A percentile compares a stretch with the other conserved stretches of the same genome.
Conservation (phyloP, 2,329 filamentous ascomycete genomes). For the Chalara sp. region DNA sequence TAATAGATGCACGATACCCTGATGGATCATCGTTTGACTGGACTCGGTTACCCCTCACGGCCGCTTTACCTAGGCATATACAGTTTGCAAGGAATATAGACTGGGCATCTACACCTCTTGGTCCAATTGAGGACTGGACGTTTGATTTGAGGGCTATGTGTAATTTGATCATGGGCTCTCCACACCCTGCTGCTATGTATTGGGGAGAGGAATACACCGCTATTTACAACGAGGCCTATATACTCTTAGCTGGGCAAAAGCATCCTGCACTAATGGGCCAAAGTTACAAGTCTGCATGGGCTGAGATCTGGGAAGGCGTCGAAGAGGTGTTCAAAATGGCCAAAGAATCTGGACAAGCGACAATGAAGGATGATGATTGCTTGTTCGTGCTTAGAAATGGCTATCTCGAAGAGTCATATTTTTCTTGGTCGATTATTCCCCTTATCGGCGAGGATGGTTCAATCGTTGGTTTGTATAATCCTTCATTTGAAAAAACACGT, state of each 20-base stretch:
- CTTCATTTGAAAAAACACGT: constrained; percentile 73
- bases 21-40: constrained; percentile 60
- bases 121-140: constrained; percentile 69
- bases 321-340: constrained; percentile 63
- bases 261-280: constrained; percentile 72
- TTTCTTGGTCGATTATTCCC: constrained; percentile 76
- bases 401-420: constrained; percentile 73
- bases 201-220: constrained; percentile 66
- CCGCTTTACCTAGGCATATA: constrained; percentile 63
- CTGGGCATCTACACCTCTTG: constrained; percentile 67
- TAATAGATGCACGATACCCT: constrained; percentile 9
- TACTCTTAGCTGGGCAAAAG: constrained; percentile 66
- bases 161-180: constrained; percentile 74
- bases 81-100: constrained; percentile 64
- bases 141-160: constrained; percentile 69
- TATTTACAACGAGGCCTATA: constrained; percentile 69
- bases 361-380: constrained; percentile 78
- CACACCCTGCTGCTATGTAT: constrained; percentile 70
- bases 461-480: constrained; percentile 40
- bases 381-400: constrained; percentile 65
- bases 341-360: constrained; percentile 64
- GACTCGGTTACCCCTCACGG: constrained; percentile 62
- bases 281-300: constrained; percentile 59
- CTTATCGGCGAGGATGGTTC: constrained; percentile 67
- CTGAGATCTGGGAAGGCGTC: constrained; percentile 68